Conservation (phyloP, 164 flowering plant species). For the Akebia trifoliata region DNA sequence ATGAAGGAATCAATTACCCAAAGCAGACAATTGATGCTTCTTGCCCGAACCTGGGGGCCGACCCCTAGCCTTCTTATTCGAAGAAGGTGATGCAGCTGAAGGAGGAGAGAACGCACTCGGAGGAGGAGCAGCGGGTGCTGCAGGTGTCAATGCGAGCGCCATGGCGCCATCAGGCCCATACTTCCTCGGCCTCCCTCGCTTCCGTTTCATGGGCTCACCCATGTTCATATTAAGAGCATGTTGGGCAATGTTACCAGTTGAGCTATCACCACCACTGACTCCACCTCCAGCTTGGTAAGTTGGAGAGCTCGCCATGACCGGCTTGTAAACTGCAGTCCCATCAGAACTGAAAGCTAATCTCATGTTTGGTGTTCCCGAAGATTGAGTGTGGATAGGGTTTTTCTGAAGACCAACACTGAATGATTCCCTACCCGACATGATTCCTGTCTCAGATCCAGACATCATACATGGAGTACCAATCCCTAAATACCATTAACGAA, state of each 20-base stretch:
- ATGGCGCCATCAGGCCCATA: conserved; percentile 75
- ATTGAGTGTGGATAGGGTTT: conserved; percentile 24
- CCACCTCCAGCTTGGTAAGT: conserved; percentile 28
- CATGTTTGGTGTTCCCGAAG: conserved; percentile 45
- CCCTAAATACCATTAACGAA: not conserved
- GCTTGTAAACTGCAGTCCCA: conserved; percentile 53
- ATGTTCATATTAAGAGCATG: conserved; percentile 30
- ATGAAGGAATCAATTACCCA: conserved; percentile 44
- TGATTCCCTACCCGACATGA: conserved; percentile 38
- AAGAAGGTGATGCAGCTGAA: conserved; percentile 33
- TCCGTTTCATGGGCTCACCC: conserved; percentile 49
- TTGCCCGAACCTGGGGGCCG: conserved; percentile 76
- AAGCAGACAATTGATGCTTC: conserved; percentile 51
- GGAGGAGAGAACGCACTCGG: conserved; percentile 19
- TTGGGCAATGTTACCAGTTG: conserved; percentile 8
- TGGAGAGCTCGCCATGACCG: conserved; percentile 33
- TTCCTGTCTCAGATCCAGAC: conserved; percentile 49
- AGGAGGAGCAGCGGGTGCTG: conserved; percentile 17
- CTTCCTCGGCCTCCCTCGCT: conserved; percentile 82
- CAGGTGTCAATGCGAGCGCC: conserved; percentile 34
- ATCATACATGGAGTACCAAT: conserved; percentile 14
- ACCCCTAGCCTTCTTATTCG: conserved; percentile 58
- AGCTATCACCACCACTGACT: conserved; percentile 11
- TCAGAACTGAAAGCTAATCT: conserved; percentile 44
- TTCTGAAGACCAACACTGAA: conserved; percentile 33